Base-by-base conservation (phyloP, 768 basidiomycete species). In the Pleurotus djamor region DNA sequence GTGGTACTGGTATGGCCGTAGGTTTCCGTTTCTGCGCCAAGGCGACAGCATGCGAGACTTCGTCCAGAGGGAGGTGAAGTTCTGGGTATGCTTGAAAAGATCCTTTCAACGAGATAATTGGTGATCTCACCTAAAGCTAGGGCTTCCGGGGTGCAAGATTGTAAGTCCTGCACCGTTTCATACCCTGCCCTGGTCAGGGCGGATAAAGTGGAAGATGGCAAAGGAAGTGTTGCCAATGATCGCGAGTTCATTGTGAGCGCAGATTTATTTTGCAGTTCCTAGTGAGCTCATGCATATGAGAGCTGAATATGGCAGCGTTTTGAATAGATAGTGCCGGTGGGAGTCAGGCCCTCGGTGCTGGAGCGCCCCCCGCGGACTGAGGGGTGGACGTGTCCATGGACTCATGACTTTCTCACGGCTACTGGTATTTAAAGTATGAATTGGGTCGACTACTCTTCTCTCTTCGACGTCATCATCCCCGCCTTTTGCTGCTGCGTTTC, bases 111-210 rank as follows among this genome's bases (percentile, higher is more conserved):
- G 13, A 58, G 14, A 12, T 17, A 4, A 35, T 32, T 28, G 4
- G 32, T 32, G 60, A 10, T 21, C 13, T 58, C 69, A 84, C 88
- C 84, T 74, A 76, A 72, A 21, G 83, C 76, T 17, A 89, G 66
- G n/a, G 64, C 61, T 57, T 84, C 81, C 4, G 77, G 72, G 2
- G 80, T 76, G 2, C 72, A 66, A 6, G 68, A 67, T 13, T 68
- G 67, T 6, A 89, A 64, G 63, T 90, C 88, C 52, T 79, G 72
- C 2, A 84, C 64, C 5, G 79, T 84, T 65, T 84, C 79, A 64
- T 87, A 89, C 5, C 87, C 87, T 41, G 80, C 78, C 41, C 72
- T 74, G 48, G 74, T 74, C 36, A 89, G 72, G 3, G 77, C 77
- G 13, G 74, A 71, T 35, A 84, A 74, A 2, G 77, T 76, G 21